Evolutionary conservation across 169 alveolate genomes (phyloP), one percentile per base, ranked within the genome.

Genomic region (Theileria equi): DNA sequence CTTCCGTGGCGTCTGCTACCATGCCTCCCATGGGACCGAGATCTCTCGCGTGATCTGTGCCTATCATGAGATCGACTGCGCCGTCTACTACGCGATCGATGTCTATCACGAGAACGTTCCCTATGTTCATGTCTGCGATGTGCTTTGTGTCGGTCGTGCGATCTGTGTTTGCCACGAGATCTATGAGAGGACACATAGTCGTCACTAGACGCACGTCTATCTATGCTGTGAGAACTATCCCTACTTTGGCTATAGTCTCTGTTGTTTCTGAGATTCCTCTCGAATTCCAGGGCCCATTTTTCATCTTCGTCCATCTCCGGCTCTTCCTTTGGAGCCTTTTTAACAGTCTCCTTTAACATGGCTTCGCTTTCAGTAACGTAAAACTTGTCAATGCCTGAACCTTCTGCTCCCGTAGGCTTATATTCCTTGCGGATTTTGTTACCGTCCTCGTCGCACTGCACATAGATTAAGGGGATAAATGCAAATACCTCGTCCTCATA

Each of bases 351-450:
- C 47, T 65, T 48, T 52, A 85, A 48, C 7, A 76, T 60, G 52
- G 70, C 63, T 59, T 85, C 91, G 35, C 86, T 80, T 13, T 80
- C 48, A n/a, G 92, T 74, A 16, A 89, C 93, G 50, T 80, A 68
- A 61, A 81, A 85, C 41, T 70, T 80, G 17, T 81, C 94, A 23
- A 90, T 78, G 29, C 94, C 94, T 55, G 48, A 58, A 13, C 95
- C 95, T 52, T 90, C 95, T 1, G 95, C 95, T 3, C 95, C 95
- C 16, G 89, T 85, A 16, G 95, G 89, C 26, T 82, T 54, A 61
- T 90, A 90, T 52, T 85, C 82, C 41, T 80, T 67, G 26, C 63
- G 81, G 17, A 77, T 60, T 55, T 66, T 66, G 67, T 77, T 77
- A 8, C 86, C 86, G 54, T 77, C 76, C 65, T 68, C 77, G 21